Evolutionary conservation across 371 early-diverging fungal genomes (phyloP), one percentile per base, ranked within the genome.

Genomic region (Mortierella sp.): DNA sequence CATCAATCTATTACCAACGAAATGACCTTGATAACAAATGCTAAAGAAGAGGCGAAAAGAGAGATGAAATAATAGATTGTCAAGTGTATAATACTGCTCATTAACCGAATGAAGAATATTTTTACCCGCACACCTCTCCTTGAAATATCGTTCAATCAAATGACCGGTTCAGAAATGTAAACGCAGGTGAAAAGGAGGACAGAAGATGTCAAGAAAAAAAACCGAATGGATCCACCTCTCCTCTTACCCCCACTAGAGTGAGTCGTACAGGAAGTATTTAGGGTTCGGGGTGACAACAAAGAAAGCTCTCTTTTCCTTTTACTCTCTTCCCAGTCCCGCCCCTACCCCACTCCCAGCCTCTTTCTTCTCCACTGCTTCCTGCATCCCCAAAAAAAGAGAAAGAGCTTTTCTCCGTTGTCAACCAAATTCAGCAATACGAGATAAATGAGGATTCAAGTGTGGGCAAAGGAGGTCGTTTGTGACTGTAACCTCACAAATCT

Each of bases 211-310:
- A n/a, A n/a, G n/a, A n/a, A n/a, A n/a, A n/a, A n/a, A n/a, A n/a
- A n/a, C n/a, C n/a, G n/a, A n/a, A n/a, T n/a, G n/a, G n/a, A n/a
- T n/a, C n/a, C n/a, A n/a, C n/a, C n/a, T n/a, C n/a, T n/a, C n/a
- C n/a, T n/a, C n/a, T n/a, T n/a, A n/a, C n/a, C n/a, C n/a, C n/a
- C n/a, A n/a, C n/a, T n/a, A n/a, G n/a, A 72, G 21, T 5, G 31
- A 28, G 60, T 60, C 31, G 31, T n/a, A 60, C 60, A 52, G 45
- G 50, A 44, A 48, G n/a, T 44, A 28, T 47, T 47, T 50, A 72
- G 52, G 72, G 72, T 50, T 50, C 48, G 52, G 31, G 50, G 50
- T 31, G 52, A 72, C 47, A 72, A 72, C 31, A 26, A 34, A 58
- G 0, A 0, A 26, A 58, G 54, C 54, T 54, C 54, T 13, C 54